These are phyloP conservation scores for Grigorovia humatica DNA, from an alignment of 805 yeast genomes.

Conservation along the genomic window DNA sequence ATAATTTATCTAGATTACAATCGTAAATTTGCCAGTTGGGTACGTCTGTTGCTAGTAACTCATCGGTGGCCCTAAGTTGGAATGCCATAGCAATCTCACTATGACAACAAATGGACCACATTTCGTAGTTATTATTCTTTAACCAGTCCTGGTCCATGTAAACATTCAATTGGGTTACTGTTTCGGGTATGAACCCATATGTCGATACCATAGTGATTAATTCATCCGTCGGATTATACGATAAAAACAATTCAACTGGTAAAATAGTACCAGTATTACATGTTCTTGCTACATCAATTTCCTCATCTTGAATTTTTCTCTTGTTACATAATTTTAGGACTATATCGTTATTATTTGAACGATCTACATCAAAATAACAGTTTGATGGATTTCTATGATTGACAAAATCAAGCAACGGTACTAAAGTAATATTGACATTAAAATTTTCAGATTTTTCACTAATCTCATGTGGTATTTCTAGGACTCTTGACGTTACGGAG, in stretches of 20 bases:
- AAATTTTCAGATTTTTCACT: constrained; percentile 30
- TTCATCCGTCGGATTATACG: not conserved
- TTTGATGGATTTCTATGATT: constrained; percentile 44
- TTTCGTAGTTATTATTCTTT: not conserved
- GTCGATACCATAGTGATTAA: not conserved
- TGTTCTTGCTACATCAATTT: no score
- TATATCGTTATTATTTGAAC: constrained; percentile 31
- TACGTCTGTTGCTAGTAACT: not conserved
- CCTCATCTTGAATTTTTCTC: not conserved
- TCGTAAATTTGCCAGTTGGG: not conserved
- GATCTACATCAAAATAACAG: constrained; percentile 54
- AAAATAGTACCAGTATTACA: not conserved
- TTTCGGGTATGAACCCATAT: constrained; percentile 3
- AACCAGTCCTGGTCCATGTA: constrained; percentile 1
- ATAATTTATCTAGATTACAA: not conserved
- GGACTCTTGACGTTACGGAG: constrained; percentile 47
- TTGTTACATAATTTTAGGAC: constrained; percentile 28
- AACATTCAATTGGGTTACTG: not conserved
- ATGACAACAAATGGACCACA: not conserved
- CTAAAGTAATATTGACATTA: constrained; percentile 43
- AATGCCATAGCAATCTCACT: not conserved
- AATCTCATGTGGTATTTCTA: constrained; percentile 50
- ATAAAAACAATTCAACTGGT: not conserved
- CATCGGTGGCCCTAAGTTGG: not conserved
- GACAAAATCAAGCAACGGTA: constrained; percentile 59